Evolutionary conservation across 164 flowering plant genomes (phyloP).

Genomic region (Chimonanthus salicifolius): DNA sequence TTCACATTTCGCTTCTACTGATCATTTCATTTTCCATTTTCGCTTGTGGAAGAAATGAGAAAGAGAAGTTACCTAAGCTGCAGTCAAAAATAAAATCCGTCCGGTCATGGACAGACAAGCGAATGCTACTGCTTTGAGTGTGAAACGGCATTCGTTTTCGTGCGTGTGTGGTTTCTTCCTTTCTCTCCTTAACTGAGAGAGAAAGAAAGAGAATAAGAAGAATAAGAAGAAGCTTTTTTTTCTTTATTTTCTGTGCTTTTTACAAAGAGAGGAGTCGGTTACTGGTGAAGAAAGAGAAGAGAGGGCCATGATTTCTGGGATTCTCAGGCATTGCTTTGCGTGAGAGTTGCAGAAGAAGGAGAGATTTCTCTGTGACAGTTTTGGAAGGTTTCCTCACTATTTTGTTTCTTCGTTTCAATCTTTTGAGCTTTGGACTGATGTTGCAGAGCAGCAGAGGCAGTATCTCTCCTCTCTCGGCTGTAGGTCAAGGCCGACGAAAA

Average conservation of each 20-base stretch:
- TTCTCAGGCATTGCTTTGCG: conserved; percentile 22
- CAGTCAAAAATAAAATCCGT: background rate
- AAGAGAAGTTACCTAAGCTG: background rate
- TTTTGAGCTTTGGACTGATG: too few relatives aligned
- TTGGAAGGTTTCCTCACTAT: too few relatives aligned
- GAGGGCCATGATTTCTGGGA: conserved; percentile 13
- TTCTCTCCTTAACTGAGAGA: background rate
- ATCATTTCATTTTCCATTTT: background rate
- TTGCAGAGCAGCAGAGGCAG: too few relatives aligned
- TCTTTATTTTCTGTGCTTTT: background rate
- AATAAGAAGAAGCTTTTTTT: background rate
- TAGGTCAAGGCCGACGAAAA: too few relatives aligned
- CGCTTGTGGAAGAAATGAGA: background rate
- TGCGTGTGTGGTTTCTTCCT: background rate
- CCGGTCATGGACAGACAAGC: background rate
- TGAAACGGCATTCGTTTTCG: background rate
- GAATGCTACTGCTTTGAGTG: background rate
- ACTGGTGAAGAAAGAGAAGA: background rate
- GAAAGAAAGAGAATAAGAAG: background rate
- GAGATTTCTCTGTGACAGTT: too few relatives aligned
- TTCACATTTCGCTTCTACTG: background rate
- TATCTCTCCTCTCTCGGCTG: too few relatives aligned
- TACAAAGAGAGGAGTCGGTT: background rate
- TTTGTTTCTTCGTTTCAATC: too few relatives aligned
- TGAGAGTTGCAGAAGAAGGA: background rate